These are phyloP conservation scores for Chloranthus sessilifolius DNA, from an alignment of 164 flowering plant genomes.

Conservation along the genomic window DNA sequence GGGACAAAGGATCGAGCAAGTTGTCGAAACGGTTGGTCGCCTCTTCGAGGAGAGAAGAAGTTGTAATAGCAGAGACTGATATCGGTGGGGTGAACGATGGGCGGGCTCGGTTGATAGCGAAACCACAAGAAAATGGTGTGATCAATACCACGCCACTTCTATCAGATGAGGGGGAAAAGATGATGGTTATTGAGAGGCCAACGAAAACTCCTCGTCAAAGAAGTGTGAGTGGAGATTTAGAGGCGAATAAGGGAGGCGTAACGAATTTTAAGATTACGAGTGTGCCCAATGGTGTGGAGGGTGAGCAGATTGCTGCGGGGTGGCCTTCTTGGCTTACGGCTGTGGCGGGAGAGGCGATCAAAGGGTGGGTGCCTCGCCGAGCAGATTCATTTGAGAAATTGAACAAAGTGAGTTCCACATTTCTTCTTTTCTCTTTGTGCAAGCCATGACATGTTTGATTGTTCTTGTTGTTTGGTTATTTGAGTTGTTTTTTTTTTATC, in stretches of 20 bases:
- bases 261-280: slow-evolving; percentile 15
- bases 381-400: slow-evolving; percentile 36
- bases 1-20: slow-evolving; percentile 24
- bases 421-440: too few species aligned
- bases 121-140: slow-evolving; percentile 16
- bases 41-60: slow-evolving; percentile 41
- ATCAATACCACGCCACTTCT: slow-evolving; percentile 7
- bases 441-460: too few species aligned
- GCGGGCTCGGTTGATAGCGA: slow-evolving; percentile 9
- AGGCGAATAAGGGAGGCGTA: slow-evolving; percentile 8
- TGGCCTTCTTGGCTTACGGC: slow-evolving; percentile 38
- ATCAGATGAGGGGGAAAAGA: slow-evolving; percentile 15
- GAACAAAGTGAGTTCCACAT: slow-evolving; percentile 25
- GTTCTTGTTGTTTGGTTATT: too few species aligned
- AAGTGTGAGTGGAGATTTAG: slow-evolving; percentile 15
- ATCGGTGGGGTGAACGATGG: slow-evolving; percentile 13
- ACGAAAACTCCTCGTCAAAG: slow-evolving; percentile 16
- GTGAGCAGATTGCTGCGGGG: slow-evolving; percentile 19
- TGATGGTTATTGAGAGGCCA: slow-evolving; percentile 9
- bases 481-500: too few species aligned
- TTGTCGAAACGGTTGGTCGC: slow-evolving; percentile 35
- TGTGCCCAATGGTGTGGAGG: slow-evolving; percentile 20
- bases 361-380: slow-evolving; percentile 35
- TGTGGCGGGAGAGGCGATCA: slow-evolving; percentile 34
- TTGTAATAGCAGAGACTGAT: slow-evolving; percentile 26